Conservation (phyloP, 2,329 filamentous ascomycete genomes). For the Talaromyces atroroseus region DNA sequence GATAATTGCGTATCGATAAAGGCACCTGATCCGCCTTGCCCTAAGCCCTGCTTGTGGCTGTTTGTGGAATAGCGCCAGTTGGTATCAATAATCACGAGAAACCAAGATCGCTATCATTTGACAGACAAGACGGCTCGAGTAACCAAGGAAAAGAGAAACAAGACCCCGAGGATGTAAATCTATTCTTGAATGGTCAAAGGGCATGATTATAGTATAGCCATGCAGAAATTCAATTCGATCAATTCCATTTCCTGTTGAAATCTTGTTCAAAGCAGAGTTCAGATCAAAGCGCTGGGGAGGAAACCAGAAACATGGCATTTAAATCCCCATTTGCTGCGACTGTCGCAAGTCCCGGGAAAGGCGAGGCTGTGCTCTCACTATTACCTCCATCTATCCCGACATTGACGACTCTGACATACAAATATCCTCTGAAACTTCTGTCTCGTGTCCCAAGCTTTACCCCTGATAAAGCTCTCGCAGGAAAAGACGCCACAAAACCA, state of each 20-base stretch:
- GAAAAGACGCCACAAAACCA: slow-evolving; percentile 43
- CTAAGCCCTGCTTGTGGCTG: background rate
- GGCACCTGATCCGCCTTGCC: background rate
- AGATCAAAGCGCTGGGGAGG: background rate
- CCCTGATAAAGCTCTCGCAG: slow-evolving; percentile 41
- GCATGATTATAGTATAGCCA: slow-evolving; percentile 5
- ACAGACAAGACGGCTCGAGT: background rate
- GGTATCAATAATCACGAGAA: background rate
- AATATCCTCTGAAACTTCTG: slow-evolving; percentile 92
- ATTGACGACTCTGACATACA: slow-evolving; percentile 71
- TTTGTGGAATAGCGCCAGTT: background rate
- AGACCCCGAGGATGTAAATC: background rate
- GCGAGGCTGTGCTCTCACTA: slow-evolving; percentile 66
- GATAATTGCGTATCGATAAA: slow-evolving; percentile 6
- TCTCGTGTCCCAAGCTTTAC: slow-evolving; percentile 64
- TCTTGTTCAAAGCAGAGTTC: slow-evolving; percentile 2
- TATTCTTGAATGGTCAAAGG: background rate
- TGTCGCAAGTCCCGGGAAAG: slow-evolving; percentile 69
- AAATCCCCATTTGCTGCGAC: slow-evolving; percentile 72
- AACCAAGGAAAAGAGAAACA: background rate
- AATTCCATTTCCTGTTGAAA: background rate
- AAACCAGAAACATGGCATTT: slow-evolving; percentile 24
- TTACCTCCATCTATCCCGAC: slow-evolving; percentile 67
- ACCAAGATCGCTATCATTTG: background rate
- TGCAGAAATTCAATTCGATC: background rate